Conservation (phyloP, 2,329 filamentous ascomycete genomes). For the Chaetomiaceae sp. region DNA sequence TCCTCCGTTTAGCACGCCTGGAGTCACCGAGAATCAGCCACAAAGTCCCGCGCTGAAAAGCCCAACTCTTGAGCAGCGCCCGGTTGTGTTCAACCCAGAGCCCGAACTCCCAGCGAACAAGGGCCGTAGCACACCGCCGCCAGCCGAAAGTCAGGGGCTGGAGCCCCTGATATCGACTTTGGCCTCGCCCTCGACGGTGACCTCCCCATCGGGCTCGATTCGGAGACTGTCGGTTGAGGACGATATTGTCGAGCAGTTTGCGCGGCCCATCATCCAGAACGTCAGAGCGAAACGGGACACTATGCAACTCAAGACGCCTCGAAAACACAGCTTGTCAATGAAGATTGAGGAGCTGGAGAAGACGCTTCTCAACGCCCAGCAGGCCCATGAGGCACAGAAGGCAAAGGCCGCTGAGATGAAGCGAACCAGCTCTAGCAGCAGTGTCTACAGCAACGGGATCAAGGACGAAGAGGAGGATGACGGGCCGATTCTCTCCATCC, state of each 20-base stretch:
- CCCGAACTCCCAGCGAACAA: neutral
- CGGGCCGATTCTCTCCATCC: constrained; percentile 20
- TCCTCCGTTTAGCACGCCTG: neutral
- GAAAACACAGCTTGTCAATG: constrained; percentile 46
- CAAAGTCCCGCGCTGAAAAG: constrained; percentile 12
- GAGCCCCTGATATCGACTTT: constrained; percentile 34
- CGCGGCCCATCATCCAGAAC: constrained; percentile 43
- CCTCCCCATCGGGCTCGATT: constrained; percentile 40
- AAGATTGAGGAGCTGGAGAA: constrained; percentile 41
- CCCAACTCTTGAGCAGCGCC: neutral
- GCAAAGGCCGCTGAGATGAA: neutral
- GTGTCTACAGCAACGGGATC: constrained; percentile 22
- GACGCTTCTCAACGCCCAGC: constrained; percentile 30
- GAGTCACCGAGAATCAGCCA: constrained; percentile 2
- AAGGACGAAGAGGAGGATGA: constrained; percentile 21
- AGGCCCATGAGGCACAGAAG: constrained; percentile 12
- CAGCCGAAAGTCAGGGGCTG: constrained; percentile 23
- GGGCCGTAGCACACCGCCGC: constrained; percentile 8
- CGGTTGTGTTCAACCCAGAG: constrained; percentile 6
- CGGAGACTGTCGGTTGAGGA: constrained; percentile 37
- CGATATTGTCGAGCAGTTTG: constrained; percentile 25
- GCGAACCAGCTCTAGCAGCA: constrained; percentile 24
- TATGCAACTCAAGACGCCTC: constrained; percentile 42
- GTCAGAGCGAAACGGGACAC: constrained; percentile 50
- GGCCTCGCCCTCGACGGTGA: constrained; percentile 24